Base-by-base conservation (phyloP, 164 flowering plant species). In the Annona cherimola region DNA sequence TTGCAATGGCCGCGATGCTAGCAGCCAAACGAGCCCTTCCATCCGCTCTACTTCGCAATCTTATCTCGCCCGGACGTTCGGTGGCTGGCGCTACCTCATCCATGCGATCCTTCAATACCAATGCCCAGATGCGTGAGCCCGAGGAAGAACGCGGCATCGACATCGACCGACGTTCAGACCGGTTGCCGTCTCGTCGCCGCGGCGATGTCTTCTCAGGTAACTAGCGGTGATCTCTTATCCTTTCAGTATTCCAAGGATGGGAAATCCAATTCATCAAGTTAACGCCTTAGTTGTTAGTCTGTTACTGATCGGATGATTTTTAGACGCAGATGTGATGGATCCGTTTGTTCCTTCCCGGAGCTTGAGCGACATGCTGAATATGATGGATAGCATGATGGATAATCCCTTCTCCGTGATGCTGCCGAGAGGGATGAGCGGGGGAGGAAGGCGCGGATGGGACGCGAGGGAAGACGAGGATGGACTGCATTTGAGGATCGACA, bases 381-480 rank as follows among this genome's bases (percentile, higher is more conserved):
- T 90, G 81, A 84, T 93, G 92, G 94, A 91, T 67, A 92, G 84
- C 62, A 71, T 93, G 66, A 76, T 86, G 81, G 85, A 81, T 26
- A 75, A 76, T 61, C 89, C 91, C 1, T 79, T 86, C 68, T 8
- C 76, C 0, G 69, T 82, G 0, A 74, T 77, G 0, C 64, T 84
- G 0, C 35, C 35, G 35, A 76, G 87, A 3, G 86, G 88, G 11
- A 57, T 76, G 66, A 84, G 85, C 7, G 78, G 71, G 2, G 82
- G 77, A 68, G 35, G 74, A n/a, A 72, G 85, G 74, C 74, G 90
- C 7, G 86, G 87, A 0, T 90, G 90, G 90, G 87, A 89, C 57
- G 90, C 76, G 70, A 86, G 68, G 75, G 94, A 90, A 73, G 89
- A 84, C 40, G 81, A 85, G 0, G 69, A 87, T 0, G 88, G 83